Conservation (phyloP, 257 asterid species). For the Anisodus tanguticus region DNA sequence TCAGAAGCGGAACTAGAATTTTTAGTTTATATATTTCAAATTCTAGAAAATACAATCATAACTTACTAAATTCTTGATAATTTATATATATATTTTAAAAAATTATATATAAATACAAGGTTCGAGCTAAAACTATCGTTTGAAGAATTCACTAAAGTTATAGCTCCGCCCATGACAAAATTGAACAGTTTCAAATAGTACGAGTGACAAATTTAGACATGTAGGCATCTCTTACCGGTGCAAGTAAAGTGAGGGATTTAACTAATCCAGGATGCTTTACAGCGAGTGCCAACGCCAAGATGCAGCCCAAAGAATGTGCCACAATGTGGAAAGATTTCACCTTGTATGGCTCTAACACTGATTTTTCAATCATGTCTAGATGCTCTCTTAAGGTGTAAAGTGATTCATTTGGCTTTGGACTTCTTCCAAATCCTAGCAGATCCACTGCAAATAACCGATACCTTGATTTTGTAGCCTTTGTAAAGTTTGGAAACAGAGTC, state of each 20-base stretch:
- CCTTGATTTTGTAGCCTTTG: slow-evolving; percentile 60
- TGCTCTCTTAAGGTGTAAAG: slow-evolving; percentile 85
- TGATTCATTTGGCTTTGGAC: slow-evolving; percentile 89
- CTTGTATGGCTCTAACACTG: slow-evolving; percentile 67
- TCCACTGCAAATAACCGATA: slow-evolving; percentile 86
- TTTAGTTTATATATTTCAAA: too few species aligned
- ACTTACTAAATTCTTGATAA: too few species aligned
- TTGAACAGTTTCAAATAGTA: too few species aligned
- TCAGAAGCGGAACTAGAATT: too few species aligned
- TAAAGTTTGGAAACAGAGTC: slow-evolving; percentile 79
- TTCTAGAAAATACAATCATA: too few species aligned
- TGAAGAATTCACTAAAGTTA: too few species aligned
- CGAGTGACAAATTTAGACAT: neutral
- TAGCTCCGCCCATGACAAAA: too few species aligned
- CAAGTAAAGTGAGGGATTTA: slow-evolving; percentile 82
- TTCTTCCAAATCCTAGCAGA: slow-evolving; percentile 86
- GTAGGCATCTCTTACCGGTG: slow-evolving; percentile 64
- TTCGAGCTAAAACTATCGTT: too few species aligned
- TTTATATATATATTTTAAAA: too few species aligned
- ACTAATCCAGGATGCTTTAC: slow-evolving; percentile 61
- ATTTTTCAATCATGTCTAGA: slow-evolving; percentile 84
- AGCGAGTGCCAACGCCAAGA: slow-evolving; percentile 87
- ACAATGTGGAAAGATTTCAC: slow-evolving; percentile 91
- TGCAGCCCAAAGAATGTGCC: slow-evolving; percentile 95
- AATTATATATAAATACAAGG: too few species aligned